Conservation (phyloP, 352 stramenopile species). For the Phytopythium cucurbitacearum region DNA sequence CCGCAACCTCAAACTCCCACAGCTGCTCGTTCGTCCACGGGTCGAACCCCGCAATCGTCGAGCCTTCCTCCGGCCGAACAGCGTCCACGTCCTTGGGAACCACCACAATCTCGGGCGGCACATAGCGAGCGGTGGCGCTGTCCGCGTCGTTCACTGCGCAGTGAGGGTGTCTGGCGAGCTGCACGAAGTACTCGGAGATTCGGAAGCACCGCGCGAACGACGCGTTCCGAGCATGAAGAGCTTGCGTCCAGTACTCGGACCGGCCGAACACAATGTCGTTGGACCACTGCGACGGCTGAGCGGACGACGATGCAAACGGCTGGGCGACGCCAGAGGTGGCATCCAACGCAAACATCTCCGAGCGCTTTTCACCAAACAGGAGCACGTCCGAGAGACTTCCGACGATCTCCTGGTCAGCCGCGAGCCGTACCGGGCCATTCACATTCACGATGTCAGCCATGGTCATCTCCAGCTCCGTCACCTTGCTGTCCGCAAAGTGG, state of each 20-base stretch:
- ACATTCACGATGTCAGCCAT: conserved; percentile 74
- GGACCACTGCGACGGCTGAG: conserved; percentile 12
- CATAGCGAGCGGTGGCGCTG: conserved; percentile 4
- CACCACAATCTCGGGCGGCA: conserved; percentile 50
- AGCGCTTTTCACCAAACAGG: conserved; percentile 69
- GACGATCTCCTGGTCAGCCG: conserved; percentile 15
- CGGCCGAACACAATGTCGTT: conserved; percentile 64
- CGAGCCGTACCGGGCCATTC: conserved; percentile 62
- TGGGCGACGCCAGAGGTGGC: conserved; percentile 52
- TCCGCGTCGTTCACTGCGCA: conserved; percentile 30
- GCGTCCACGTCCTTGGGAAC: conserved; percentile 51
- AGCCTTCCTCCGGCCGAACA: conserved; percentile 41
- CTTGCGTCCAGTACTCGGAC: conserved; percentile 66
- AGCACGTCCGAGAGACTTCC: conserved; percentile 51
- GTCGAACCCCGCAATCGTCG: conserved; percentile 68
- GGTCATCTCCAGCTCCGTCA: conserved; percentile 71
- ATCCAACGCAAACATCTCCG: conserved; percentile 73
- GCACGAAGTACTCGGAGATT: conserved; percentile 81
- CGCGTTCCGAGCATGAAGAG: conserved; percentile 54
- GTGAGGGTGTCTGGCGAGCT: conserved; percentile 53
- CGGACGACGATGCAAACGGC: conserved; percentile 26
- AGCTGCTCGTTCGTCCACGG: conserved; percentile 64
- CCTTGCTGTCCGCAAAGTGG: conserved; percentile 51
- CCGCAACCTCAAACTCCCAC: conserved; percentile 66
- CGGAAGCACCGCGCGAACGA: conserved; percentile 67